A percentile compares a stretch with the other conserved stretches of the same genome.
Evolutionary conservation across 768 basidiomycete species (phyloP).

Genomic region (Hypholoma fasciculare): DNA sequence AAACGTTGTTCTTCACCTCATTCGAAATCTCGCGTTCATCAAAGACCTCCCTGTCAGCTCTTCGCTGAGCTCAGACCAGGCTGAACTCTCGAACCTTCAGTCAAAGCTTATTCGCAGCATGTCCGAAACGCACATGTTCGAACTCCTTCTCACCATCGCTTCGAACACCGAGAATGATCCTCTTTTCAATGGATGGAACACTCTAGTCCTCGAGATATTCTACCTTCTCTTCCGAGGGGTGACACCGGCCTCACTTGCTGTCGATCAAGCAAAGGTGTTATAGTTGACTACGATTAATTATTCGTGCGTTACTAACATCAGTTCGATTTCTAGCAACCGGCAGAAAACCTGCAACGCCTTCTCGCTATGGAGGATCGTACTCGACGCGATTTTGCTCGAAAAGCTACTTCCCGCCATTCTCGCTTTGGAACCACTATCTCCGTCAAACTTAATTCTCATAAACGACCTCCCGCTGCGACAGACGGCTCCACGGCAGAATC

Average conservation of each 20-base stretch:
- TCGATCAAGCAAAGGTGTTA: constrained; percentile 67
- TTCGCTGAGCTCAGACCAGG: constrained; percentile 72
- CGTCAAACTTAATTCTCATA: constrained; percentile 68
- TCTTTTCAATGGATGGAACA: constrained; percentile 86
- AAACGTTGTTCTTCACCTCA: constrained; percentile 82
- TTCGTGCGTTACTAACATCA: constrained; percentile 3
- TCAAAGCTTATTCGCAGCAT: constrained; percentile 72
- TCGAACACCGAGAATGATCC: constrained; percentile 74
- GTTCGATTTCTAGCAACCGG: constrained; percentile 53
- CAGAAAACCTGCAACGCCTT: constrained; percentile 68
- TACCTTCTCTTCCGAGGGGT: constrained; percentile 87
- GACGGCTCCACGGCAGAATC: constrained; percentile 17
- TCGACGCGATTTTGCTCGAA: constrained; percentile 55
- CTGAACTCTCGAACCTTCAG: constrained; percentile 78
- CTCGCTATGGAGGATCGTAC: constrained; percentile 74
- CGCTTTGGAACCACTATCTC: constrained; percentile 95
- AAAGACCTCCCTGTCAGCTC: constrained; percentile 78
- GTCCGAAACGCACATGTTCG: constrained; percentile 68
- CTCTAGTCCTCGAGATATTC: constrained; percentile 88
- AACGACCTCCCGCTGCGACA: constrained; percentile 26
- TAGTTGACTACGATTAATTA: constrained; percentile 7
- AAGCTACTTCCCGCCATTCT: constrained; percentile 78
- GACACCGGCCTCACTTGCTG: constrained; percentile 55
- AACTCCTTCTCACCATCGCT: constrained; percentile 84
- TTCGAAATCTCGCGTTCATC: constrained; percentile 95